phyloP scores from a whole-genome alignment of 208 protist genomes.

The Perkinsela sp. region DNA sequence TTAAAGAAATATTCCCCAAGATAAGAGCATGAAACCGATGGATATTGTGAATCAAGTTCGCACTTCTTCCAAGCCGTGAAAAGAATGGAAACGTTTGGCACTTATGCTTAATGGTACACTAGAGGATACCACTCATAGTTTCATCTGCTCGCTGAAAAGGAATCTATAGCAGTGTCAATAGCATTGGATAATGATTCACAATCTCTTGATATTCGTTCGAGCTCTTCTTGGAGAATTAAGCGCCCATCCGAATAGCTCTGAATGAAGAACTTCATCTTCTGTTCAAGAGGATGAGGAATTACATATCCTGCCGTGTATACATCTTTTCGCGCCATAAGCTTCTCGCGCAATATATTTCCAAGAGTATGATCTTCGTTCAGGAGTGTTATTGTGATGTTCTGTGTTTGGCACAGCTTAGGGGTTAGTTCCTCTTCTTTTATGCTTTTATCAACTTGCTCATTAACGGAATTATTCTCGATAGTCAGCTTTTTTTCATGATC shows the following conservation, averaged over 20 bases:
- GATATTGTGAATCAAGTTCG: no score
- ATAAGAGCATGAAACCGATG: no score
- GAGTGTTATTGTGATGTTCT: slow-evolving; percentile 14
- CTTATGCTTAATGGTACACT: no score
- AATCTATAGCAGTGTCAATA: no score
- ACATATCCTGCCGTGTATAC: slow-evolving; percentile 56
- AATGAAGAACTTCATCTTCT: slow-evolving; percentile 44
- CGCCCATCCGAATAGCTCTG: slow-evolving; percentile 14
- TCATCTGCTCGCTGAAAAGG: no score
- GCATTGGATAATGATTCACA: no score
- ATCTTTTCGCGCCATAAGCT: slow-evolving; percentile 34
- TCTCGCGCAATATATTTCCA: slow-evolving; percentile 55
- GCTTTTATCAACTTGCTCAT: not conserved
- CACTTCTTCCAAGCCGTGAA: no score
- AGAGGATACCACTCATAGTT: no score
- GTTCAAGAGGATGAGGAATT: slow-evolving; percentile 60
- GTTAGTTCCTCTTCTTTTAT: not conserved
- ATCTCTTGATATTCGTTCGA: not conserved
- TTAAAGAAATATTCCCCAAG: no score
- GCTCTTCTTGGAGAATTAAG: not conserved
- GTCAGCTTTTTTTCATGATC: not conserved
- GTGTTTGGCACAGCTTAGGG: not conserved
- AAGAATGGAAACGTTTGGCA: no score
- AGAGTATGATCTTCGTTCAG: slow-evolving; percentile 64
- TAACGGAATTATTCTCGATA: no score